These are phyloP conservation scores for Calycina herbarum DNA, from an alignment of 2,329 filamentous ascomycete genomes.

Conservation along the genomic window DNA sequence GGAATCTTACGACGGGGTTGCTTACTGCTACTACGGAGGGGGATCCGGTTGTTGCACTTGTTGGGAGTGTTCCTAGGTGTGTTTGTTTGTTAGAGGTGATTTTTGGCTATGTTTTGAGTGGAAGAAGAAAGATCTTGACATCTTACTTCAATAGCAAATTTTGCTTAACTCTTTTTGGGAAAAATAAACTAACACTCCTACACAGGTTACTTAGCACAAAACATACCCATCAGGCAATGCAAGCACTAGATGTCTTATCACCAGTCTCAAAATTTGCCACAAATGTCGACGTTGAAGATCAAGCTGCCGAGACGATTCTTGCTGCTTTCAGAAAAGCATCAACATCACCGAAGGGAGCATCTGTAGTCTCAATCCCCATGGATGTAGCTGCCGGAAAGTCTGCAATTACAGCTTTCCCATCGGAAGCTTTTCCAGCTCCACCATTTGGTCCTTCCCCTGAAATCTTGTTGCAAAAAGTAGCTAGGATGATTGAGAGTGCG, in stretches of 20 bases:
- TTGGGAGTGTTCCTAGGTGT: slow-evolving; percentile 45
- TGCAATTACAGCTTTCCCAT: slow-evolving; percentile 41
- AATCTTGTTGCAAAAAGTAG: neutral
- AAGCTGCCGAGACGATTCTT: slow-evolving; percentile 48
- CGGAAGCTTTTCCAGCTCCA: slow-evolving; percentile 43
- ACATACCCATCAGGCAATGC: slow-evolving; percentile 49
- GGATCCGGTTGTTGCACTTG: slow-evolving; percentile 48
- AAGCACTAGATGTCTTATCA: slow-evolving; percentile 44
- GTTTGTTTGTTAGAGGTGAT: neutral
- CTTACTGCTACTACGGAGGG: slow-evolving; percentile 50
- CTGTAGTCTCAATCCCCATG: slow-evolving; percentile 46
- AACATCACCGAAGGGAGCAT: slow-evolving; percentile 44
- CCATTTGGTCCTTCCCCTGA: slow-evolving; percentile 41
- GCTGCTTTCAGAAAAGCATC: slow-evolving; percentile 46
- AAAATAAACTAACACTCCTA: neutral
- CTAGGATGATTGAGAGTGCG: slow-evolving; percentile 36
- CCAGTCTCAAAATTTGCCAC: slow-evolving; percentile 46
- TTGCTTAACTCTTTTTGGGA: neutral
- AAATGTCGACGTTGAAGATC: slow-evolving; percentile 47
- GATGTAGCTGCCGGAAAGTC: slow-evolving; percentile 38
- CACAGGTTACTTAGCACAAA: slow-evolving; percentile 43
- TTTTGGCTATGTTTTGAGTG: neutral
- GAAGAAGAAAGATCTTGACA: neutral
- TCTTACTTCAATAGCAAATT: too few species aligned
- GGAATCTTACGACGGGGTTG: slow-evolving; percentile 48